Percentiles rank a stretch among this genome's conserved stretches.
These are phyloP conservation scores for Castanea mollissima DNA, from an alignment of 306 rosid species.

Conservation along the genomic window DNA sequence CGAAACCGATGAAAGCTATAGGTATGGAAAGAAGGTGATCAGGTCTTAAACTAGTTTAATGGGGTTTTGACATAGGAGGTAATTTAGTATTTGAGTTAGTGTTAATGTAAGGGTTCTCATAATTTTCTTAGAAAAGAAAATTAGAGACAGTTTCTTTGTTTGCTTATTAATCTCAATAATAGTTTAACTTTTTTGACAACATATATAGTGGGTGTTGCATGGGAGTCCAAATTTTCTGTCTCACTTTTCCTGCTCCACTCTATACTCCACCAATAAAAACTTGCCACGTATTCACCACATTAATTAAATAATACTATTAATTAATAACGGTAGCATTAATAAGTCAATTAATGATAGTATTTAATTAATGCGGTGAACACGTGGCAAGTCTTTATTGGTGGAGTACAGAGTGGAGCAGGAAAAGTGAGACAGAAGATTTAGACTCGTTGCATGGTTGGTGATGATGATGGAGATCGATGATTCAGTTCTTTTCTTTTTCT, in stretches of 20 bases:
- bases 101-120: background rate
- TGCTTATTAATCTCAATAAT: background rate
- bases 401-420: too few species aligned
- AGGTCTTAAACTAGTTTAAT: background rate
- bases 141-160: background rate
- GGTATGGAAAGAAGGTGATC: constrained; percentile 5
- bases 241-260: too few species aligned
- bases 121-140: background rate
- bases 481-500: background rate
- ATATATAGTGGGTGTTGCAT: background rate
- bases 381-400: too few species aligned
- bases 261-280: too few species aligned
- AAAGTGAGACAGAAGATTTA: too few species aligned
- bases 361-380: too few species aligned
- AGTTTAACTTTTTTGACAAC: background rate
- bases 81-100: background rate
- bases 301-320: too few species aligned
- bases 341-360: too few species aligned
- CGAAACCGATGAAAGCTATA: constrained; percentile 21
- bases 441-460: background rate
- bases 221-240: too few species aligned
- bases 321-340: too few species aligned
- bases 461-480: background rate
- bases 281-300: too few species aligned
- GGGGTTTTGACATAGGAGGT: background rate